A percentile compares a stretch with the other conserved stretches of the same genome.
Conservation (phyloP, 2,329 filamentous ascomycete species). For the Remersonia thermophila region DNA sequence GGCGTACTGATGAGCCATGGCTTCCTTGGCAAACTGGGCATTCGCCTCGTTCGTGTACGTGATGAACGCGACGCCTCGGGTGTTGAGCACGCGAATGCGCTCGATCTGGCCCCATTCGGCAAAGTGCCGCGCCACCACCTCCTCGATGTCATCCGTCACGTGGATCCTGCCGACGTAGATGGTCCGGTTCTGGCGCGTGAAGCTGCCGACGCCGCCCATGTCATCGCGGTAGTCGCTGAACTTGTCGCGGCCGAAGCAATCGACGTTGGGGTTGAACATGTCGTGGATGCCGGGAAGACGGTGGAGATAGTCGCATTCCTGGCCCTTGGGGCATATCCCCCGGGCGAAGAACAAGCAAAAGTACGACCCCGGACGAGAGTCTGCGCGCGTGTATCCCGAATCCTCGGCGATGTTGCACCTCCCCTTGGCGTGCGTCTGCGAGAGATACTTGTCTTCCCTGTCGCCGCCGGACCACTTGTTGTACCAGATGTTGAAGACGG, state of each 20-base stretch:
- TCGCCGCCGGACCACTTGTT: conserved; percentile 98
- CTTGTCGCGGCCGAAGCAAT: conserved; percentile 92
- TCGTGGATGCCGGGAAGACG: conserved; percentile 77
- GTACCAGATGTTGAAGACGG: conserved; percentile 97
- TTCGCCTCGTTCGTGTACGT: conserved; percentile 72
- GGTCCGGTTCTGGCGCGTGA: conserved; percentile 87
- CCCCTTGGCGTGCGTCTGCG: conserved; percentile 67
- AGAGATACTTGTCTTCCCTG: conserved; percentile 79
- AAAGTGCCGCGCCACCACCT: conserved; percentile 88
- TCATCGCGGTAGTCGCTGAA: conserved; percentile 88
- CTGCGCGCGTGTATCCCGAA: conserved; percentile 65
- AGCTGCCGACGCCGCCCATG: conserved; percentile 93
- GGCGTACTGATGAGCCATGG: conserved; percentile 77
- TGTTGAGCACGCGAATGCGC: conserved; percentile 75
- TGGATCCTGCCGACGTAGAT: conserved; percentile 90
- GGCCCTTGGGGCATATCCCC: conserved; percentile 70
- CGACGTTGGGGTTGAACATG: conserved; percentile 83
- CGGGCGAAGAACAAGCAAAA: conserved; percentile 89
- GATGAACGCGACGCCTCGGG: conserved; percentile 82
- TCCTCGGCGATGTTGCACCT: conserved; percentile 80
- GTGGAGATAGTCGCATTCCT: conserved; percentile 91
- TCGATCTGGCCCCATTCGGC: conserved; percentile 94
- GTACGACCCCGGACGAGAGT: conserved; percentile 65
- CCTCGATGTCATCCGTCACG: conserved; percentile 92
- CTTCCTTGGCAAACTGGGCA: conserved; percentile 82